These are phyloP conservation scores for Blastomyces silverae DNA, from an alignment of 2,329 filamentous ascomycete genomes.

Conservation along the genomic window DNA sequence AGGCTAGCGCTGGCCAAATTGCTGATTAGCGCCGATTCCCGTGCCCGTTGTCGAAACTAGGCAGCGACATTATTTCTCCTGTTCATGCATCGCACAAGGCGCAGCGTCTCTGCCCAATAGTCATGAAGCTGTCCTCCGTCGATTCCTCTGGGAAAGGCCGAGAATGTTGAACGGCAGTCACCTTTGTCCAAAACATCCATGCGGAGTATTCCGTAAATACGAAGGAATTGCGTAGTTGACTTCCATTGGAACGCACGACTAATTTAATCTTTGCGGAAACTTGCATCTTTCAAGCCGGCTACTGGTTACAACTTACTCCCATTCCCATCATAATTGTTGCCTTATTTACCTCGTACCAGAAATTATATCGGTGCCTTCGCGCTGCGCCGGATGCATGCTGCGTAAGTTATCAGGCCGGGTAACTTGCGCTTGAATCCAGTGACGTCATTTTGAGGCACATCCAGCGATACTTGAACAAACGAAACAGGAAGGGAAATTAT, in stretches of 20 bases:
- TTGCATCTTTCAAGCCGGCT: neutral
- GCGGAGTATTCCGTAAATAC: no score
- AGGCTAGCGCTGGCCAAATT: no score
- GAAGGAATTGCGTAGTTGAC: neutral
- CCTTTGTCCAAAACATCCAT: no score
- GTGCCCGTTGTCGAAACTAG: neutral
- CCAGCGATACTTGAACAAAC: no score
- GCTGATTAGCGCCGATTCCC: no score
- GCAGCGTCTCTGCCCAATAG: neutral
- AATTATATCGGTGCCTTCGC: neutral
- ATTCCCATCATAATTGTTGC: neutral
- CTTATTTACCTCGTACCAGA: no score
- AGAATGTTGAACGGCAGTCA: neutral
- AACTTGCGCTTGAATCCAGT: neutral
- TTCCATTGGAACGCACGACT: neutral
- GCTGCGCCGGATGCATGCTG: neutral
- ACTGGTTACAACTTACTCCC: neutral
- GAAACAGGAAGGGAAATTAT: no score
- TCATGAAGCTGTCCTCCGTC: neutral
- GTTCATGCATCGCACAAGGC: neutral
- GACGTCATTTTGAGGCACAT: neutral
- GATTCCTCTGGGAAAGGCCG: neutral
- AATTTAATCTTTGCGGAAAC: neutral
- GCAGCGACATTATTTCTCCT: slow-evolving; percentile 3
- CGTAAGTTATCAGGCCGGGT: no score